A percentile compares a stretch with the other conserved stretches of the same genome.
These are phyloP conservation scores for Hansfordia pulvinata DNA, from an alignment of 2,329 filamentous ascomycete genomes.

Conservation along the genomic window DNA sequence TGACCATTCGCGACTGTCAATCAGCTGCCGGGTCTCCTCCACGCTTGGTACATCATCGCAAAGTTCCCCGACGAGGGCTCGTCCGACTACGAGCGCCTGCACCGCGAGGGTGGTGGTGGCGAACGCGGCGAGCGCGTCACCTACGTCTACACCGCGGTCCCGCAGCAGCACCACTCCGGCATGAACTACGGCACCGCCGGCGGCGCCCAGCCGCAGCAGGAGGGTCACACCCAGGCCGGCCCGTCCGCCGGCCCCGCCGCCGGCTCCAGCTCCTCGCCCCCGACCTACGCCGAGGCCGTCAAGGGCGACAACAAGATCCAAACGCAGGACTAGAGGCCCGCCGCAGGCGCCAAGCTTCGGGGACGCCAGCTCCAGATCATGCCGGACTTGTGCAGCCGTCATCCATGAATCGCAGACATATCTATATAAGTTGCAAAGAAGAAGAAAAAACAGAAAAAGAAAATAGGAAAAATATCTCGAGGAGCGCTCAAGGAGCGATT, in stretches of 20 bases:
- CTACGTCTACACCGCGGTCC: slow-evolving; percentile 72
- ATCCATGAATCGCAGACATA: too few species aligned
- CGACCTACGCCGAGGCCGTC: slow-evolving; percentile 82
- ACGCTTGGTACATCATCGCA: slow-evolving; percentile 97
- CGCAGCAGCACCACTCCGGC: slow-evolving; percentile 21
- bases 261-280: slow-evolving; percentile 45
- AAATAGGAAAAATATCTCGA: too few species aligned
- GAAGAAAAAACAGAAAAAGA: too few species aligned
- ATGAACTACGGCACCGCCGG: slow-evolving; percentile 16
- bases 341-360: too few species aligned
- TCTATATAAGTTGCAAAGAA: too few species aligned
- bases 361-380: too few species aligned
- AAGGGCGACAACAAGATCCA: slow-evolving; percentile 88
- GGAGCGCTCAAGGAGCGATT: too few species aligned
- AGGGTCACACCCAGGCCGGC: slow-evolving; percentile 13
- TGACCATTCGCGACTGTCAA: slow-evolving; percentile 4
- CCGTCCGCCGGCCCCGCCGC: slow-evolving; percentile 17
- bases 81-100: slow-evolving; percentile 56
- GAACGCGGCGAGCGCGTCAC: too few species aligned
- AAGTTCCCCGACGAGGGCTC: slow-evolving; percentile 67
- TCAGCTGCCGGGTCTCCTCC: slow-evolving; percentile 77
- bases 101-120: slow-evolving; percentile 36
- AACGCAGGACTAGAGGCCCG: slow-evolving; percentile 36
- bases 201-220: slow-evolving; percentile 16
- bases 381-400: too few species aligned